Evolutionary conservation across 2,329 filamentous ascomycete genomes (phyloP).

Genomic region (Emericellopsis cladophorae): DNA sequence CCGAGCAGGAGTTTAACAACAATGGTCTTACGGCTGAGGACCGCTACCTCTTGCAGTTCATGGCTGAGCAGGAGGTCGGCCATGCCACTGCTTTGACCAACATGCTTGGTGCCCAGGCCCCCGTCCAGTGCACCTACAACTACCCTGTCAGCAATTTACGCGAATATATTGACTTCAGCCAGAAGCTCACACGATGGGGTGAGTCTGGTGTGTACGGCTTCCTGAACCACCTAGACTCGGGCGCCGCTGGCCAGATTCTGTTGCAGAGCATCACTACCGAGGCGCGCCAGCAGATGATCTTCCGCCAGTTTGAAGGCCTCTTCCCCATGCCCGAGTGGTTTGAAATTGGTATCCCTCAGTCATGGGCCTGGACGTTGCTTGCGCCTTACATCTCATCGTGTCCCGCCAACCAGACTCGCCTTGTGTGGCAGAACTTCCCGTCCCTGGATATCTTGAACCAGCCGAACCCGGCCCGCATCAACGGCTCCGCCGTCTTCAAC

Average conservation of each 20-base stretch:
- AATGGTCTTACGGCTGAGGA: slow-evolving; percentile 59
- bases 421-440: slow-evolving; percentile 80
- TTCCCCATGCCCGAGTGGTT: slow-evolving; percentile 81
- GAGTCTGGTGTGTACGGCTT: slow-evolving; percentile 76
- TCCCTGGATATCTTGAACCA: slow-evolving; percentile 60
- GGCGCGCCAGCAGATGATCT: slow-evolving; percentile 72
- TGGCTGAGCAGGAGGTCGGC: slow-evolving; percentile 65
- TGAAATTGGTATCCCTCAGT: slow-evolving; percentile 66
- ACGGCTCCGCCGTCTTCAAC: slow-evolving; percentile 47
- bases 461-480: slow-evolving; percentile 57
- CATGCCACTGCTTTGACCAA: slow-evolving; percentile 68
- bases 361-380: slow-evolving; percentile 72
- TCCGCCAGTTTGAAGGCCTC: slow-evolving; percentile 69
- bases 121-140: slow-evolving; percentile 67
- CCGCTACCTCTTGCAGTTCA: slow-evolving; percentile 59
- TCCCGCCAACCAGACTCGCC: slow-evolving; percentile 57
- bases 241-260: slow-evolving; percentile 60
- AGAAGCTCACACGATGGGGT: slow-evolving; percentile 73
- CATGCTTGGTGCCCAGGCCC: slow-evolving; percentile 60
- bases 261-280: slow-evolving; percentile 68
- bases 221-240: slow-evolving; percentile 63
- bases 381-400: slow-evolving; percentile 73
- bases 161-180: slow-evolving; percentile 73
- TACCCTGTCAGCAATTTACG: slow-evolving; percentile 64
- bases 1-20: slow-evolving; percentile 53